A percentile compares a stretch with the other conserved stretches of the same genome.
Evolutionary conservation across 768 basidiomycete genomes (phyloP).

Genomic region (Auriscalpium microsporum): DNA sequence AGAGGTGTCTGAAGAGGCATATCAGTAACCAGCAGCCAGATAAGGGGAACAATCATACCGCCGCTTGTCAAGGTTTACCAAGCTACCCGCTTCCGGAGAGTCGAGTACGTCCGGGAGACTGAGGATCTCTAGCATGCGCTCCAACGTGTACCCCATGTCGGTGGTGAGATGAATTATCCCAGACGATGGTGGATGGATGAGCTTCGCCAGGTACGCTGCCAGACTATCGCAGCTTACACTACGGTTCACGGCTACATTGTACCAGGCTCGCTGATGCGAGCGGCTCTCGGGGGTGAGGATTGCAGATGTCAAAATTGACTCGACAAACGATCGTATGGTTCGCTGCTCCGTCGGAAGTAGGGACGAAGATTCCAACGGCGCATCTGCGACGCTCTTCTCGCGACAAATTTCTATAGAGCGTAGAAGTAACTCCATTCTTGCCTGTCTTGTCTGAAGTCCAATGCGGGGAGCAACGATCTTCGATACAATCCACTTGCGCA

Average conservation of each 20-base stretch:
- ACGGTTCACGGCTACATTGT: constrained; percentile 55
- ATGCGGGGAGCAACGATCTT: constrained; percentile 59
- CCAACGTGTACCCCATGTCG: constrained; percentile 78
- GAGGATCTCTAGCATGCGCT: constrained; percentile 73
- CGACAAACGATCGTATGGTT: constrained; percentile 72
- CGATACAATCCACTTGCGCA: constrained; percentile 73
- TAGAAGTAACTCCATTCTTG: constrained; percentile 65
- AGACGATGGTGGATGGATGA: constrained; percentile 31
- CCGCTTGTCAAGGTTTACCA: constrained; percentile 79
- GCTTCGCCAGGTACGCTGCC: constrained; percentile 43
- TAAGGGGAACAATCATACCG: constrained; percentile 37
- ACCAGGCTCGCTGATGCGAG: constrained; percentile 73
- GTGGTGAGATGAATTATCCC: constrained; percentile 47
- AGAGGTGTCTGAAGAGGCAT: constrained; percentile 45
- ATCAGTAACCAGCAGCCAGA: constrained; percentile 9
- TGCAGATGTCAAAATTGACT: constrained; percentile 68
- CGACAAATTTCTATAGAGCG: constrained; percentile 70
- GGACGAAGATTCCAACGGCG: constrained; percentile 10
- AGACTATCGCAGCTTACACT: constrained; percentile 58
- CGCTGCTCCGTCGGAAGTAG: constrained; percentile 44
- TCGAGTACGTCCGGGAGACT: constrained; percentile 64
- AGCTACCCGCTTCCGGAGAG: constrained; percentile 40
- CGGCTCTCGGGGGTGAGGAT: constrained; percentile 73
- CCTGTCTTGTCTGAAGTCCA: constrained; percentile 54
- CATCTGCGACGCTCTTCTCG: constrained; percentile 40